Evolutionary conservation across 2,329 filamentous ascomycete species (phyloP), one percentile per base, ranked within the genome.

Genomic region (Verticillium nubilum): DNA sequence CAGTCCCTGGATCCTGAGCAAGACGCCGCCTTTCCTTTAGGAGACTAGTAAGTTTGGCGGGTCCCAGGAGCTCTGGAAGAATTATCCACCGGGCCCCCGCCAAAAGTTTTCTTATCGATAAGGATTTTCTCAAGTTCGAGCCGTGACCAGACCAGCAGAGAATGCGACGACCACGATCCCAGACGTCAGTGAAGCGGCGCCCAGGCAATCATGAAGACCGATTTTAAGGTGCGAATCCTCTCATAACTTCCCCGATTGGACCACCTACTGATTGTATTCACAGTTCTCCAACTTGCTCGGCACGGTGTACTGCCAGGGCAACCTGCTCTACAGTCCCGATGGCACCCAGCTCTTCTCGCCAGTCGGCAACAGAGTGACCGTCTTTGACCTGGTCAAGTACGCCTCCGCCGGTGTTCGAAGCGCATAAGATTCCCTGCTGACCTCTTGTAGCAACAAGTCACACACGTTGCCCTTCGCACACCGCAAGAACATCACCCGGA

Each of bases 261-360:
- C 56, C 26, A 17, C 54, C 2, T 56, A 52, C 27, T 64, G 13
- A 59, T 35, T 17, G 52, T 47, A 15, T n/a, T 26, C 52, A 2
- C 70, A 97, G 93, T 99, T 99, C 79, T 97, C 94, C 74, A 99
- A 98, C 78, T 85, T 99, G 73, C 86, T 99, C 70, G 96, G 95
- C 73, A 99, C 95, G 67, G 95, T 99, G 72, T 99, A 98, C 81
- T 92, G 92, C 80, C 91, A 93, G 85, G 95, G 96, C 77, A 99
- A 98, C 74, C 85, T 99, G 70, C 84, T 97, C 72, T 99, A 96
- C 80, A 96, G 91, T 69, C 92, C 93, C 62, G 94, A 99, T 84
- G 96, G 96, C 72, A 95, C 91, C 69, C 94, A 92, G 77, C 84
- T 99, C 65, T 91, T 96, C 70, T 99, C 95, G 52, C 96, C 95